These are phyloP conservation scores for Monosporascus sp. DNA, from an alignment of 2,329 filamentous ascomycete genomes.

Conservation along the genomic window DNA sequence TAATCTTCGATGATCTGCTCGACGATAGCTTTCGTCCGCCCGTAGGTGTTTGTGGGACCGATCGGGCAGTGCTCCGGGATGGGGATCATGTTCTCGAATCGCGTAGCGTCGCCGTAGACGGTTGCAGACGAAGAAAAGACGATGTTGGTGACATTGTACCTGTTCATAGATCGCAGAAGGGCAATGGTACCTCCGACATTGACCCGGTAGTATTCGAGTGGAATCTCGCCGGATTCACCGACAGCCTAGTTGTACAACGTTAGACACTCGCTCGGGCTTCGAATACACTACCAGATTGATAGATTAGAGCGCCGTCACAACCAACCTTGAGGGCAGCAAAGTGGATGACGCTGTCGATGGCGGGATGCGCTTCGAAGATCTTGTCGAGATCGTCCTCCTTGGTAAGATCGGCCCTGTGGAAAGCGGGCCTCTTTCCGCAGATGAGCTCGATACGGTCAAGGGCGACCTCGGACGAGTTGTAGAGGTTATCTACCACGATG, in stretches of 20 bases:
- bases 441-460: conserved; percentile 95
- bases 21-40: conserved; percentile 89
- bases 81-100: conserved; percentile 96
- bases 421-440: conserved; percentile 77
- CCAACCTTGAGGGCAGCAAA: conserved; percentile 92
- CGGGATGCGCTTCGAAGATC: conserved; percentile 82
- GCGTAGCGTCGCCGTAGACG: conserved; percentile 95
- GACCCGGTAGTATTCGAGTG: conserved; percentile 95
- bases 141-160: conserved; percentile 89
- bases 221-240: conserved; percentile 88
- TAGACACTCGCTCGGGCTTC: conserved; percentile 3
- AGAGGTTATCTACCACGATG: conserved; percentile 91
- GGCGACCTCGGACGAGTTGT: conserved; percentile 91
- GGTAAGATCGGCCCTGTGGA: conserved; percentile 84
- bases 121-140: conserved; percentile 98
- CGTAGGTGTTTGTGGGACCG: conserved; percentile 95
- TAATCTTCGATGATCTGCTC: conserved; percentile 90
- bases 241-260: conserved; percentile 61
- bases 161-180: conserved; percentile 80
- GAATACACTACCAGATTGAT: too few relatives aligned
- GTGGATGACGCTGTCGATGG: conserved; percentile 97
- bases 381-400: conserved; percentile 77
- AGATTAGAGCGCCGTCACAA: not conserved
- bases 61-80: conserved; percentile 97
- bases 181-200: conserved; percentile 91